These are phyloP conservation scores for Smithsoniella earleae DNA, from an alignment of 163 green algal species.

Conservation along the genomic window DNA sequence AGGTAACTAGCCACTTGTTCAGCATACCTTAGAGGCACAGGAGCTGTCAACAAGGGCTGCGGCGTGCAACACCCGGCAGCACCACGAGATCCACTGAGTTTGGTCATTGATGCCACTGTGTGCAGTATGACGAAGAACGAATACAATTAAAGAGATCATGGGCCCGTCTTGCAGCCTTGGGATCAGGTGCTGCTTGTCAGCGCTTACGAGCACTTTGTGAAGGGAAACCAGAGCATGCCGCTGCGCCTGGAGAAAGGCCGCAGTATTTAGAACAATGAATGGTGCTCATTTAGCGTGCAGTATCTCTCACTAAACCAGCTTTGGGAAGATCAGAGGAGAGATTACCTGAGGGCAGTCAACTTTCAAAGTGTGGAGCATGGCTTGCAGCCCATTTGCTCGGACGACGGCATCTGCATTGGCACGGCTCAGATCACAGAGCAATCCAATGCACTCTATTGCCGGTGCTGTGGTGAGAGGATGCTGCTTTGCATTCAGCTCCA, in stretches of 20 bases:
- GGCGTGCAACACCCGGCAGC: slow-evolving; percentile 12
- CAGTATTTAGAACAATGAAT: no score
- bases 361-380: slow-evolving; percentile 26
- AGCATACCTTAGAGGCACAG: slow-evolving; percentile 5
- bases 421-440: slow-evolving; percentile 17
- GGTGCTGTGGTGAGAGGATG: not conserved
- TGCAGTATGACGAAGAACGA: slow-evolving; percentile 1
- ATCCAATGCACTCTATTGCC: not conserved
- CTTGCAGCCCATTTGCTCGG: not conserved
- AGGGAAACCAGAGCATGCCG: slow-evolving; percentile 10
- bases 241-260: slow-evolving; percentile 17
- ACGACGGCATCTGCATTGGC: slow-evolving; percentile 25
- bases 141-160: not conserved
- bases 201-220: slow-evolving; percentile 8
- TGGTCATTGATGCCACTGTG: slow-evolving; percentile 15
- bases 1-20: no score
- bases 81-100: slow-evolving; percentile 12
- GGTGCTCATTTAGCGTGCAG: no score
- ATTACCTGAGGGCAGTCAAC: slow-evolving; percentile 24
- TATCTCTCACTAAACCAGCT: no score
- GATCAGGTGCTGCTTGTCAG: slow-evolving; percentile 4
- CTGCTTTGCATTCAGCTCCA: slow-evolving; percentile 22
- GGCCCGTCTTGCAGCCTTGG: slow-evolving; percentile 7
- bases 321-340: not conserved
- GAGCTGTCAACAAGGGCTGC: not conserved